Base-by-base conservation (phyloP, 345 rosid genomes). In the Barbarea vulgaris region DNA sequence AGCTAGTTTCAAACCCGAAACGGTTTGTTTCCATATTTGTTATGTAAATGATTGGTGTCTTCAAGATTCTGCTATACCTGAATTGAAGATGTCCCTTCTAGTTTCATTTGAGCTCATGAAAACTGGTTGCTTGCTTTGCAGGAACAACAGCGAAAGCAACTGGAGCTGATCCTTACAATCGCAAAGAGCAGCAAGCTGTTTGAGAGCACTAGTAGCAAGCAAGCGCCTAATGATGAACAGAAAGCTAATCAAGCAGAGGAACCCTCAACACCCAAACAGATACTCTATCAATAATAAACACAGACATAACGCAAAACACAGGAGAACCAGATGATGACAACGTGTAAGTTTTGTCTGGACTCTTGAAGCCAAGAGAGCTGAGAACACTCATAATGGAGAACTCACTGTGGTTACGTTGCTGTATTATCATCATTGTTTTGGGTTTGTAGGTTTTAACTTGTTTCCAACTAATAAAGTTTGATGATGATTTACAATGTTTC, bases 71-170 rank as follows among this genome's bases (percentile, higher is more conserved):
- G 52, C 17, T 11, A 55, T 56, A 31, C 31, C 15, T 57, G 46
- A 6, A 22, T 31, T 58, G 76, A 56, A 39, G 19, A n/a, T 47
- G 9, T 21, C 18, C 0, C 17, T 34, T 24, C 9, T 9, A 28
- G 50, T 54, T 67, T 30, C 46, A 31, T 67, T 68, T 3, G 30
- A 56, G 64, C 52, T 78, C 37, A 36, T 56, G 52, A 67, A 39
- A 66, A 74, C n/a, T 72, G 39, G 77, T 19, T 64, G 82, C 25
- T 61, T 79, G 25, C 28, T 41, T 47, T 84, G 79, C 71, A 95
- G 99, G 97, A 92, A 59, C 99, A 92, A 62, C 99, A 95, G 63
- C 81, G 83, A 69, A 92, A 90, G 75, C 99, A 95, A 74, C 92
- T 95, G 5, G 97, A 90, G 60, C 83, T 92, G 54, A 86, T 95